Evolutionary conservation across 495 filamentous ascomycete genomes (phyloP), one percentile per base, ranked within the genome.

Genomic region (Penicillium diatomitis): DNA sequence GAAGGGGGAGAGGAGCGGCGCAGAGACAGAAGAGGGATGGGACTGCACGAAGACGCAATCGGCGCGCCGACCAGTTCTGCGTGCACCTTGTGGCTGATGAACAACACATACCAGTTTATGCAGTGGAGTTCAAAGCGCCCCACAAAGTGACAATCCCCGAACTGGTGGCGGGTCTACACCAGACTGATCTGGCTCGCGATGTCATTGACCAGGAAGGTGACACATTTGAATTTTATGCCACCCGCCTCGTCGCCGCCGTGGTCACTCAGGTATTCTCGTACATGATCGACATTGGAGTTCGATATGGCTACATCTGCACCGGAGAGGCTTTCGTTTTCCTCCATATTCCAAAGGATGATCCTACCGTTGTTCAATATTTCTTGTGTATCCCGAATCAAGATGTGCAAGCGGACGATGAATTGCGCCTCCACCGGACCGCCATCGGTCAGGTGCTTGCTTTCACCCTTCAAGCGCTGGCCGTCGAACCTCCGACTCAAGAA

Each of bases 291-390:
- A 65, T 57, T 44, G 60, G 64, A 29, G 54, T 72, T 46, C 60
- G 62, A 54, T 69, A 73, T 48, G 67, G 73, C 8, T 74, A 71
- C 46, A 61, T 77, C 38, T 65, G 54, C 41, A 77, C 70, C 4
- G 72, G 68, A 29, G 61, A 76, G 60, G 62, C 65, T 40, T 69
- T 73, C 51, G 54, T 77, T 50, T 77, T 77, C 46, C 63, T 78
- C 6, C 44, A 65, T 53, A 71, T 79, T 37, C 62, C 66, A 11
- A 11, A 38, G 29, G 59, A 77, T 43, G 34, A 55, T 33, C 49
- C 55, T 9, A 60, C 49, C 2, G 39, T 56, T 42, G 12, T 58
- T 38, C 49, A 66, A 48, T 64, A 66, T 39, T 62, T 45, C 51
- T 54, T 66, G 27, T 60, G 49, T 58, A 40, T 64, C 49, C 63